A percentile compares a stretch with the other conserved stretches of the same genome.
These are phyloP conservation scores for Hygrocybe punicea DNA, from an alignment of 768 basidiomycete genomes.

Conservation along the genomic window DNA sequence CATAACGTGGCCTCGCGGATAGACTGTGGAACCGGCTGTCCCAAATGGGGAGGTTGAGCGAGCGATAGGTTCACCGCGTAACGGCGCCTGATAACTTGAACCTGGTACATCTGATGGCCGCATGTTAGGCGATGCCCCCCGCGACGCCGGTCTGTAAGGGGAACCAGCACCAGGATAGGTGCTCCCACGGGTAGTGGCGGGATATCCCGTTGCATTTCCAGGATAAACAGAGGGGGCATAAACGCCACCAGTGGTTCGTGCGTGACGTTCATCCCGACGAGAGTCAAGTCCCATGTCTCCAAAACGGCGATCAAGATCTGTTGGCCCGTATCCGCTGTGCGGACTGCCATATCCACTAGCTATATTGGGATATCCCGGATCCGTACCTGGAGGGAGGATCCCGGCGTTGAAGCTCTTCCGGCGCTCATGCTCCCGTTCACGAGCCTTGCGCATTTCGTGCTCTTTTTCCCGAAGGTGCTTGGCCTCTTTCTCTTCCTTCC, in stretches of 20 bases:
- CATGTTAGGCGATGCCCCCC: slow-evolving; percentile 46
- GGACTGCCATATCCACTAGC: background rate
- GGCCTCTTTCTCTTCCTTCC: slow-evolving; percentile 42
- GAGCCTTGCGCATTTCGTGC: slow-evolving; percentile 49
- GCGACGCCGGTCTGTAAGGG: slow-evolving; percentile 17
- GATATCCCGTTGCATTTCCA: background rate
- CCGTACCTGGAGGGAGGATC: slow-evolving; percentile 10
- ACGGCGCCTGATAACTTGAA: slow-evolving; percentile 31
- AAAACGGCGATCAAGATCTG: slow-evolving; percentile 20
- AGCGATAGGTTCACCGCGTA: slow-evolving; percentile 33
- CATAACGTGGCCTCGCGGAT: slow-evolving; percentile 55
- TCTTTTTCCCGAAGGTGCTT: slow-evolving; percentile 54
- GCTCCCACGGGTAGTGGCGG: slow-evolving; percentile 8
- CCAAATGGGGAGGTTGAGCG: slow-evolving; percentile 46
- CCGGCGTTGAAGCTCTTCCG: slow-evolving; percentile 54
- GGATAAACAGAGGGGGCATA: background rate
- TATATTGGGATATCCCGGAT: slow-evolving; percentile 2
- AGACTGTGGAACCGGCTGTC: slow-evolving; percentile 35
- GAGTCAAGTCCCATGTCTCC: slow-evolving; percentile 27
- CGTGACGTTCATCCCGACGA: slow-evolving; percentile 19
- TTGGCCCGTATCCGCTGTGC: slow-evolving; percentile 11
- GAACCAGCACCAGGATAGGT: slow-evolving; percentile 16
- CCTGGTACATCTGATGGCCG: slow-evolving; percentile 43
- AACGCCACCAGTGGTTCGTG: background rate
- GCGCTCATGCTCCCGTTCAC: slow-evolving; percentile 57